Evolutionary conservation across 768 basidiomycete species (phyloP), one percentile per base, ranked within the genome.

Genomic region (Daedalea quercina): DNA sequence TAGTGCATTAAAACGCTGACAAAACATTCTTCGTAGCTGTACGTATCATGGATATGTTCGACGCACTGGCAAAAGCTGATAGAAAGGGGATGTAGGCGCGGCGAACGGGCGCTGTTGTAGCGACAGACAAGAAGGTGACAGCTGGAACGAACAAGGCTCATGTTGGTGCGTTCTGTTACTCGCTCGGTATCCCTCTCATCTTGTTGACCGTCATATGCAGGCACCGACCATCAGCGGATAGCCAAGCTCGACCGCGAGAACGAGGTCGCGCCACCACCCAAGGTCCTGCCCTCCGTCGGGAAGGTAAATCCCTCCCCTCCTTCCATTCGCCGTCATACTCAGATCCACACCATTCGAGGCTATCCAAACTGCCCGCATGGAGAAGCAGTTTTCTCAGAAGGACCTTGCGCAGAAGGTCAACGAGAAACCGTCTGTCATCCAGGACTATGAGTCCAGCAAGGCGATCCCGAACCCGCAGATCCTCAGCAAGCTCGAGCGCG

Each of bases 161-260:
- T 65, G 74, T 73, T 63, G 85, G 90, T 90, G 40, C 41, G 74
- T 67, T 22, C 37, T 40, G 37, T 7, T 19, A 19, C 24, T 22
- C 54, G 41, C 22, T 46, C 42, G 23, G 7, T 20, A 9, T 44
- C 41, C 31, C 17, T 17, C n/a, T 20, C 15, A 52, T 24, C 9
- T 3, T 37, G 17, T 45, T 20, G 25, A 9, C 26, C 41, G 17
- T 13, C 12, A n/a, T 41, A 22, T 46, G 35, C 54, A 94, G 91
- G 89, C 33, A 89, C 90, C 57, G 94, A 97, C 71, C 92, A 95
- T 72, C 90, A 93, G 65, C 82, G 82, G 52, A 94, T 94, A 65
- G 93, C 89, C 23, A 94, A 94, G 65, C 84, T 97, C 41, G 94
- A 94, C 69, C 82, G 90, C 42, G 92, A 96, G 61, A 94, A 97